These are phyloP conservation scores for Apiospora pterosperma DNA, from an alignment of 2,329 filamentous ascomycete species.

Conservation along the genomic window DNA sequence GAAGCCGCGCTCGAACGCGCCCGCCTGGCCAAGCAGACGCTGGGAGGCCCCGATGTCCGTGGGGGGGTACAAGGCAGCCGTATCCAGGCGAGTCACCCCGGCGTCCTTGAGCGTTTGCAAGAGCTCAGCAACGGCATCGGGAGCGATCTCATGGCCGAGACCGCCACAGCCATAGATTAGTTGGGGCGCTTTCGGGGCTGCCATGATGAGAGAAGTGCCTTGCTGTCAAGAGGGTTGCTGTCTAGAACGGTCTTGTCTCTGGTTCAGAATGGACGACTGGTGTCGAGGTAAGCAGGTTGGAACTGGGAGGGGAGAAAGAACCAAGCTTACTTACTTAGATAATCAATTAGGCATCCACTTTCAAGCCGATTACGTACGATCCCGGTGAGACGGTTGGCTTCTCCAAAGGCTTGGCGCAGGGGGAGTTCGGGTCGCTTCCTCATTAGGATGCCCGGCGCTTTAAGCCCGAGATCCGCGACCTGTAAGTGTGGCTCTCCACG, in stretches of 20 bases:
- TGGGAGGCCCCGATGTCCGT: constrained; percentile 11
- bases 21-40: constrained; percentile 8
- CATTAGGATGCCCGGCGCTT: too few species aligned
- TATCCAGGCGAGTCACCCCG: constrained; percentile 16
- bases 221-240: too few species aligned
- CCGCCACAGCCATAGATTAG: constrained; percentile 8
- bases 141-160: constrained; percentile 3
- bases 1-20: constrained; percentile 8
- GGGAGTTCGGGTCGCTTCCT: too few species aligned
- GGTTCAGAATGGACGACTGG: neutral
- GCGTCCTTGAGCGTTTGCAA: constrained; percentile 5
- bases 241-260: too few species aligned
- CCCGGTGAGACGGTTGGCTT: too few species aligned
- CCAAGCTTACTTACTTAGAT: too few species aligned
- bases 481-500: neutral
- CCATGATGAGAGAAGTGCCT: neutral
- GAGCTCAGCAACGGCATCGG: neutral
- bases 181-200: neutral
- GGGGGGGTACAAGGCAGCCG: constrained; percentile 11
- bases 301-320: too few species aligned
- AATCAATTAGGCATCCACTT: too few species aligned
- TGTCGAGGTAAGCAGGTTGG: too few species aligned
- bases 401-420: too few species aligned
- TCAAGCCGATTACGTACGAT: too few species aligned
- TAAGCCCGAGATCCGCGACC: too few species aligned